Evolutionary conservation across 208 protist species (phyloP).

Genomic region (Angomonas ambiguus): DNA sequence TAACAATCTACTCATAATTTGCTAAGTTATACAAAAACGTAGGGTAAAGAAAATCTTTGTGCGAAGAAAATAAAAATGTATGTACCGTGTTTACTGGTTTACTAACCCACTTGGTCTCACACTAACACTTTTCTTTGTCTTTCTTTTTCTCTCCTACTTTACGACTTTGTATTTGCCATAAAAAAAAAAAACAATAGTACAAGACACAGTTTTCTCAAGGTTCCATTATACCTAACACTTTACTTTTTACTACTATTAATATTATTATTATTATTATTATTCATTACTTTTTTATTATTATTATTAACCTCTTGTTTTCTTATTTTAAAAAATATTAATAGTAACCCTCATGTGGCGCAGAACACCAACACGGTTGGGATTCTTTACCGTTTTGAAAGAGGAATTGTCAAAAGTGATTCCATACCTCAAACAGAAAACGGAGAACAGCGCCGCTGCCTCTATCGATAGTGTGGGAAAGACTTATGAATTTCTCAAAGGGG

Average conservation of each 20-base stretch:
- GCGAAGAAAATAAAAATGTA: too few relatives aligned
- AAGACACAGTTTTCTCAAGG: not conserved
- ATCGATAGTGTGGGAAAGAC: slow-evolving; percentile 33
- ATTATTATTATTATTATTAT: not conserved
- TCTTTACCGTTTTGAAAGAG: slow-evolving; percentile 40
- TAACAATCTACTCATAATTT: too few relatives aligned
- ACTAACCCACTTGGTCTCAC: not conserved
- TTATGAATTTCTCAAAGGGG: slow-evolving; percentile 44
- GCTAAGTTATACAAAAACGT: too few relatives aligned
- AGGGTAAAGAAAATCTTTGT: too few relatives aligned
- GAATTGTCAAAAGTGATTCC: slow-evolving; percentile 45
- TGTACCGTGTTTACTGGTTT: too few relatives aligned
- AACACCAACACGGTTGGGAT: slow-evolving; percentile 12
- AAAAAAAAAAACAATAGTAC: not conserved
- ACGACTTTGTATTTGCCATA: too few relatives aligned
- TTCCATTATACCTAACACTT: too few relatives aligned
- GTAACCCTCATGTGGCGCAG: slow-evolving; percentile 28
- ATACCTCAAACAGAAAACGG: slow-evolving; percentile 23
- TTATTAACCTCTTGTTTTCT: slow-evolving; percentile 11
- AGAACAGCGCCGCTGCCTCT: slow-evolving; percentile 24
- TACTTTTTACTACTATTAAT: not conserved
- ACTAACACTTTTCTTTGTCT: not conserved
- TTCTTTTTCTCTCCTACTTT: too few relatives aligned
- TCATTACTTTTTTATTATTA: not conserved
- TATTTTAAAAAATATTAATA: not conserved